phyloP scores from a whole-genome alignment of 164 flowering plant genomes.

The Chimonanthus salicifolius region DNA sequence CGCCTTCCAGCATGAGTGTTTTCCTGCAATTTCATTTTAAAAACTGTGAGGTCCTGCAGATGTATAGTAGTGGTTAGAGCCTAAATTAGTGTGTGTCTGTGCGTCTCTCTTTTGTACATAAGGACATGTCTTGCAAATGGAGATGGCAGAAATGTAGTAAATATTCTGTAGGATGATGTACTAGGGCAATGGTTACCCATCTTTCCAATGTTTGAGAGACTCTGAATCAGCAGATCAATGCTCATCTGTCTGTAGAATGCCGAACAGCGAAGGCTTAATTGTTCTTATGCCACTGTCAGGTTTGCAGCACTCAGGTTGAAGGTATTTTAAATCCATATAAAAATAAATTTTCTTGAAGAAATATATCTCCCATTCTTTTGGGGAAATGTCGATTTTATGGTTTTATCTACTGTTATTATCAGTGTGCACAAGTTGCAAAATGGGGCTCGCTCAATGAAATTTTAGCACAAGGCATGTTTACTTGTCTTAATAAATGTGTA shows the following conservation, averaged over 20 bases:
- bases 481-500: too few species aligned
- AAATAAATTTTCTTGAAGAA: too few species aligned
- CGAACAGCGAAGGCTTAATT: not conserved
- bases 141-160: not conserved
- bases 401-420: too few species aligned
- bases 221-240: not conserved
- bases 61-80: not conserved
- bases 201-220: not conserved
- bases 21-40: not conserved
- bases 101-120: not conserved
- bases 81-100: not conserved
- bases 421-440: too few species aligned
- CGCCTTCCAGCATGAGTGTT: slow-evolving; percentile 12
- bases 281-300: not conserved
- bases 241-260: not conserved
- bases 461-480: too few species aligned
- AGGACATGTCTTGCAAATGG: not conserved
- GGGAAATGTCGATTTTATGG: too few species aligned
- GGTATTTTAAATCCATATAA: too few species aligned
- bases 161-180: not conserved
- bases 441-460: too few species aligned
- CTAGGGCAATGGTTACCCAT: not conserved
- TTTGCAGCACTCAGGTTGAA: not conserved
- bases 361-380: too few species aligned
- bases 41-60: not conserved